phyloP scores from a whole-genome alignment of 108 stramenopile species.

The Skeletonema menzelii region DNA sequence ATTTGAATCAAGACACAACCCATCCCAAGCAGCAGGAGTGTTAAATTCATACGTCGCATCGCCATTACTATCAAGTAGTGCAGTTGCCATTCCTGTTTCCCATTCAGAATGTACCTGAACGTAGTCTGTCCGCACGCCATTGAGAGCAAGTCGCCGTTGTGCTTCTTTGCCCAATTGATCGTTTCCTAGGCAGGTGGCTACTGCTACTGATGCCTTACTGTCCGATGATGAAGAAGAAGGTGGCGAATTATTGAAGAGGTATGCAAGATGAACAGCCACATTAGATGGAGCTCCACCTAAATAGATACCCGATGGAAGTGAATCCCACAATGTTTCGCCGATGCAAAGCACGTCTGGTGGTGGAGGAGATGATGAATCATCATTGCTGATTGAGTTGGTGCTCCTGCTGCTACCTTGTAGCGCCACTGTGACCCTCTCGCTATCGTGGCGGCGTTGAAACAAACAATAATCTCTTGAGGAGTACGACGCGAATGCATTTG shows the following conservation, averaged over 20 bases:
- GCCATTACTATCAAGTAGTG: constrained; percentile 24
- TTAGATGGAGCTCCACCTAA: constrained; percentile 51
- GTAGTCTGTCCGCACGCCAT: constrained; percentile 26
- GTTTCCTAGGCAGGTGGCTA: constrained; percentile 40
- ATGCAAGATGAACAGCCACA: constrained; percentile 47
- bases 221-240: not conserved
- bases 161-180: constrained; percentile 48
- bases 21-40: constrained; percentile 53
- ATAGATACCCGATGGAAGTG: constrained; percentile 43
- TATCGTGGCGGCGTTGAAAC: not conserved
- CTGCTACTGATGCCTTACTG: constrained; percentile 19
- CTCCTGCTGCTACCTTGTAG: not conserved
- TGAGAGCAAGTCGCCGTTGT: constrained; percentile 24
- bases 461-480: not conserved
- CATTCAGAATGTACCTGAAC: constrained; percentile 26
- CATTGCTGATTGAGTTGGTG: not conserved
- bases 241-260: constrained; percentile 12
- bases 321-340: constrained; percentile 50
- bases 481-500: not conserved
- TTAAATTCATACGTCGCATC: constrained; percentile 49
- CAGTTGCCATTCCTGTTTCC: constrained; percentile 50
- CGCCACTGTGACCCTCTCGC: not conserved
- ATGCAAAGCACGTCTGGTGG: constrained; percentile 35
- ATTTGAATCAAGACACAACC: constrained; percentile 7
- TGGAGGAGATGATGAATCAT: not conserved